Conservation (phyloP, 2,329 filamentous ascomycete genomes). For the Orbilia javanica region DNA sequence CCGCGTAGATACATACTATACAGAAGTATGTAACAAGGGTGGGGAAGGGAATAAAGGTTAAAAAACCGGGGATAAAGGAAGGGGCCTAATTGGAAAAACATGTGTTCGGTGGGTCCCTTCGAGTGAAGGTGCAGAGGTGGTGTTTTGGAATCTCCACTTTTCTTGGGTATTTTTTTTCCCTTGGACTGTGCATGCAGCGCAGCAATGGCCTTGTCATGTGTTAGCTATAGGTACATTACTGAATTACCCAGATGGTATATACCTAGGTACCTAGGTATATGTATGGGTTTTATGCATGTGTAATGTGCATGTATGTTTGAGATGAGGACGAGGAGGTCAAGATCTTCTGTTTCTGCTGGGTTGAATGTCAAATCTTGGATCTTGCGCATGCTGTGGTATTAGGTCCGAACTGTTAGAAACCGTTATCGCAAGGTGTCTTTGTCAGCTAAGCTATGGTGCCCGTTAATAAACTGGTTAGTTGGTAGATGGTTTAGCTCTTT, state of each 20-base stretch:
- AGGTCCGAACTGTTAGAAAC: not conserved
- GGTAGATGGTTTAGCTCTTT: too few species aligned
- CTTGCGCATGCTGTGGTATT: not conserved
- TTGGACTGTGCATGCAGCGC: too few species aligned
- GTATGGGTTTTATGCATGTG: too few species aligned
- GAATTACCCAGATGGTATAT: not conserved
- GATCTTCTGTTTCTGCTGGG: not conserved
- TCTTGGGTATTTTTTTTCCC: too few species aligned
- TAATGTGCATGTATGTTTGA: not conserved
- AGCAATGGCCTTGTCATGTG: not conserved
- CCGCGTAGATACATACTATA: not conserved
- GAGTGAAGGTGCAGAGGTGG: not conserved
- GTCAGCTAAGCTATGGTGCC: not conserved
- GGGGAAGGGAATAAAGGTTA: not conserved
- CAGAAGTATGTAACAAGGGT: not conserved
- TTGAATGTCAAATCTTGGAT: too few species aligned
- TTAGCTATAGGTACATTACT: not conserved
- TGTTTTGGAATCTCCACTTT: not conserved
- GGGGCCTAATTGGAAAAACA: too few species aligned
- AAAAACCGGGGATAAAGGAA: conserved; percentile 16
- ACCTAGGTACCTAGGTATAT: too few species aligned
- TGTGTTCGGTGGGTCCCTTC: conserved; percentile 10
- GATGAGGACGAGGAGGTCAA: not conserved
- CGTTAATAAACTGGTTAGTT: not conserved
- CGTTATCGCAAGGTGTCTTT: conserved; percentile 22